phyloP scores from a whole-genome alignment of 441 rosid species.

The Isatis lusitanica region DNA sequence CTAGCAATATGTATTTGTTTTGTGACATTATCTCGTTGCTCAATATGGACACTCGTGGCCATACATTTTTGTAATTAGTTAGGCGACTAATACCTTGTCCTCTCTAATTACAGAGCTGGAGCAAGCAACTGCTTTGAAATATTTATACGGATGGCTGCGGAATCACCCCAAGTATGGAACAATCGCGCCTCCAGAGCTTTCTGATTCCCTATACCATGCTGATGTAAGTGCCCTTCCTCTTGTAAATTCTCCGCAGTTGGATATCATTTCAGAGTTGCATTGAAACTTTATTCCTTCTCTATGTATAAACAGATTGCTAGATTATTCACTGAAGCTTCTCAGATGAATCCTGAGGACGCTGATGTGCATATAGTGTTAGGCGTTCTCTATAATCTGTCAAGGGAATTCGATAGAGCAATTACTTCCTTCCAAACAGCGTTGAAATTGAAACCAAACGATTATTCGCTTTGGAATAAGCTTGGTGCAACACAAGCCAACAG shows the following conservation, averaged over 20 bases:
- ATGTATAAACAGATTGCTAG: slow-evolving; percentile 62
- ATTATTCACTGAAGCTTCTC: slow-evolving; percentile 85
- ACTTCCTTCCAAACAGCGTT: slow-evolving; percentile 78
- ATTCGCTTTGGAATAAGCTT: slow-evolving; percentile 98
- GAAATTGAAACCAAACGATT: slow-evolving; percentile 90
- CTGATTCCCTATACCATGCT: slow-evolving; percentile 71
- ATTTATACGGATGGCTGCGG: slow-evolving; percentile 85
- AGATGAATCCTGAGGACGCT: slow-evolving; percentile 89
- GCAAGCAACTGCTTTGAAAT: slow-evolving; percentile 92
- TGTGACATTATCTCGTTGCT: neutral
- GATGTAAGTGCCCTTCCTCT: slow-evolving; percentile 61
- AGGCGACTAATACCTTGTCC: slow-evolving; percentile 18
- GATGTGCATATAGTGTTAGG: slow-evolving; percentile 96
- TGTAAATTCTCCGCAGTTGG: slow-evolving; percentile 8
- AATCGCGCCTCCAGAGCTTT: slow-evolving; percentile 66
- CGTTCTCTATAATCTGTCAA: slow-evolving; percentile 84
- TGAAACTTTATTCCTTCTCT: slow-evolving; percentile 14
- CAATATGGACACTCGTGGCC: neutral
- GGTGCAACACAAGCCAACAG: slow-evolving; percentile 99
- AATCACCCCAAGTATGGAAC: slow-evolving; percentile 85
- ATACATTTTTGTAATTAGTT: neutral
- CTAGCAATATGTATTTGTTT: slow-evolving; percentile 18
- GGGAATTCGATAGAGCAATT: slow-evolving; percentile 92
- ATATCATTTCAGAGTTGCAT: slow-evolving; percentile 3
- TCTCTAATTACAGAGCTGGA: slow-evolving; percentile 72